Percentiles rank a stretch among this genome's conserved stretches.
Conservation (phyloP, 1,284 basidiomycete genomes). For the Microbotryomycetes sp. region DNA sequence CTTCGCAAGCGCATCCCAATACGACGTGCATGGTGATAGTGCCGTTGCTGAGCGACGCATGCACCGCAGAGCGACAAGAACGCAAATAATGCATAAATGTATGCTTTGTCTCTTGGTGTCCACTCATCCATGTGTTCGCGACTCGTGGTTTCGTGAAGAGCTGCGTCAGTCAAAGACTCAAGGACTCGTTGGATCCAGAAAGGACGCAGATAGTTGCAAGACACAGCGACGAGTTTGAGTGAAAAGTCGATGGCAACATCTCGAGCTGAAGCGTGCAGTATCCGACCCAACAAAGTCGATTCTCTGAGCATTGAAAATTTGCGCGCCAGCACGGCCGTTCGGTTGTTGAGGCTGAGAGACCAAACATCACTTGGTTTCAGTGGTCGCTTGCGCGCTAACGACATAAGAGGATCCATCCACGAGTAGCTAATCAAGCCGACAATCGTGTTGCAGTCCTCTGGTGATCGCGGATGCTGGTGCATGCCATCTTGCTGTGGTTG, state of each 20-base stretch:
- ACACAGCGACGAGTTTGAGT: slow-evolving; percentile 48
- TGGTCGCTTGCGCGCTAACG: slow-evolving; percentile 6
- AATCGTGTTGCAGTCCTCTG: slow-evolving; percentile 67
- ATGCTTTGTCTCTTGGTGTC: slow-evolving; percentile 53
- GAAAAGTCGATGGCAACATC: slow-evolving; percentile 71
- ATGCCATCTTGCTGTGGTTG: slow-evolving; percentile 47
- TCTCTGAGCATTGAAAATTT: slow-evolving; percentile 24
- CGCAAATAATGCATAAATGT: slow-evolving; percentile 59
- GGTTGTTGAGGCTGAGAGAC: slow-evolving; percentile 62
- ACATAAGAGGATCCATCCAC: slow-evolving; percentile 65
- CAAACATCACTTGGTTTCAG: slow-evolving; percentile 53
- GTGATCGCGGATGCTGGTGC: slow-evolving; percentile 44
- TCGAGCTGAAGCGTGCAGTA: slow-evolving; percentile 62
- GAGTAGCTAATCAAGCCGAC: slow-evolving; percentile 71
- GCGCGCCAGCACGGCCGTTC: slow-evolving; percentile 20
- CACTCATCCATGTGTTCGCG: slow-evolving; percentile 1
- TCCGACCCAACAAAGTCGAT: slow-evolving; percentile 55
- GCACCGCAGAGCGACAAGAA: slow-evolving; percentile 13
- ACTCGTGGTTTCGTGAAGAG: background rate
- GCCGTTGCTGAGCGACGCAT: slow-evolving; percentile 44
- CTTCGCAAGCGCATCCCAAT: slow-evolving; percentile 39
- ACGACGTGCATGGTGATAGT: slow-evolving; percentile 40
- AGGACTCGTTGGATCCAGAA: background rate
- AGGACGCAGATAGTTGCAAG: background rate
- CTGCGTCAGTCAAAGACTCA: slow-evolving; percentile 3